Evolutionary conservation across 2,329 filamentous ascomycete genomes (phyloP).

Genomic region (Microdochium nivale): DNA sequence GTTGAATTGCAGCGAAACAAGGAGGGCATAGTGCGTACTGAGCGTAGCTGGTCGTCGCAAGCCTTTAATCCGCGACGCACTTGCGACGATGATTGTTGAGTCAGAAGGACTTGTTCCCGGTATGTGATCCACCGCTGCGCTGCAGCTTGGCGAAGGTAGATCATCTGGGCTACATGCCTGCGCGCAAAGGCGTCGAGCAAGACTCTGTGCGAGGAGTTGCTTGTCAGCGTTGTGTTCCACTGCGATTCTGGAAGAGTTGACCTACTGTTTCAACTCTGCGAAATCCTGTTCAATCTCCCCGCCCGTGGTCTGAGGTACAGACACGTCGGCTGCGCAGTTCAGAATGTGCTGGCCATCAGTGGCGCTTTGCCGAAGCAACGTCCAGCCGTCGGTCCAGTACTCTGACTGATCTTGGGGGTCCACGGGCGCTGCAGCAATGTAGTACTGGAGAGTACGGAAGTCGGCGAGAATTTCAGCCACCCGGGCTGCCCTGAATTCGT

Average conservation of each 20-base stretch:
- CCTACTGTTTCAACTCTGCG: constrained; percentile 55
- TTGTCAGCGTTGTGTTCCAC: too few species aligned
- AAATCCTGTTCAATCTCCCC: constrained; percentile 51
- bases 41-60: constrained; percentile 48
- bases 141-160: constrained; percentile 51
- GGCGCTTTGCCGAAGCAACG: constrained; percentile 51
- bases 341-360: constrained; percentile 57
- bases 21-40: constrained; percentile 29
- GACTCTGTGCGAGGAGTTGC: constrained; percentile 28
- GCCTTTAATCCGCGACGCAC: constrained; percentile 40
- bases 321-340: constrained; percentile 54
- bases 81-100: constrained; percentile 35
- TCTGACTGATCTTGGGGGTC: constrained; percentile 48
- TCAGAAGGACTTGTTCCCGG: constrained; percentile 44
- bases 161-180: constrained; percentile 56
- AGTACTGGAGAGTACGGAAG: constrained; percentile 53
- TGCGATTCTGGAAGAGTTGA: too few species aligned
- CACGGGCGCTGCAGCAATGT: constrained; percentile 47
- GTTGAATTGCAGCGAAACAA: neutral
- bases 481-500: constrained; percentile 48
- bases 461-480: constrained; percentile 55
- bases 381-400: constrained; percentile 57
- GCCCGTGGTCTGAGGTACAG: constrained; percentile 42
- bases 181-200: constrained; percentile 51
- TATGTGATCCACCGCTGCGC: constrained; percentile 51